phyloP scores from a whole-genome alignment of 495 filamentous ascomycete genomes.

The Cercophora samala region DNA sequence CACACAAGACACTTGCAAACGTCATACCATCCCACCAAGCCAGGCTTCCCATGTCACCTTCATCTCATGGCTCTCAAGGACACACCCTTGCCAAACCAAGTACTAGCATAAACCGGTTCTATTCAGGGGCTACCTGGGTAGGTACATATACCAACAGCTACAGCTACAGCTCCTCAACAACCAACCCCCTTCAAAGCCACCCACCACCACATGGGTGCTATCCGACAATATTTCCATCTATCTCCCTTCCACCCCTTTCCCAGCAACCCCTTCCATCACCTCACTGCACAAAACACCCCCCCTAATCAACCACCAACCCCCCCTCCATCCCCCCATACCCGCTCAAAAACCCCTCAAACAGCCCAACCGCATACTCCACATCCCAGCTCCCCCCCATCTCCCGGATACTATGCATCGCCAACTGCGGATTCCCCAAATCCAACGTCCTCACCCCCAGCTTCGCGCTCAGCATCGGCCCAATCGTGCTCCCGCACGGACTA shows the following conservation, averaged over 20 bases:
- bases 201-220: neutral
- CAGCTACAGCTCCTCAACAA: too few relatives aligned
- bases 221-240: neutral
- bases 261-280: neutral
- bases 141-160: too few relatives aligned
- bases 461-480: slow-evolving; percentile 90
- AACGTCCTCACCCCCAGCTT: slow-evolving; percentile 81
- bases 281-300: too few relatives aligned
- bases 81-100: too few relatives aligned
- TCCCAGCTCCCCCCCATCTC: slow-evolving; percentile 87
- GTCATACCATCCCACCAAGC: too few relatives aligned
- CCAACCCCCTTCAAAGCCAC: too few relatives aligned
- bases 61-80: too few relatives aligned
- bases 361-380: slow-evolving; percentile 77
- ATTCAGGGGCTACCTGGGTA: too few relatives aligned
- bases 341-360: slow-evolving; percentile 86
- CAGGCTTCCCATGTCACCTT: too few relatives aligned
- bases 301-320: slow-evolving; percentile 74
- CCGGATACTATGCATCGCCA: slow-evolving; percentile 95
- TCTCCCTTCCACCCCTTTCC: neutral
- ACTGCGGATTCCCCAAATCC: slow-evolving; percentile 92
- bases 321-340: slow-evolving; percentile 74
- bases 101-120: too few relatives aligned
- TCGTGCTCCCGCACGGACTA: slow-evolving; percentile 88
- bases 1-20: too few relatives aligned